Base-by-base conservation (phyloP, 306 rosid species). In the Cucumis sativus region DNA sequence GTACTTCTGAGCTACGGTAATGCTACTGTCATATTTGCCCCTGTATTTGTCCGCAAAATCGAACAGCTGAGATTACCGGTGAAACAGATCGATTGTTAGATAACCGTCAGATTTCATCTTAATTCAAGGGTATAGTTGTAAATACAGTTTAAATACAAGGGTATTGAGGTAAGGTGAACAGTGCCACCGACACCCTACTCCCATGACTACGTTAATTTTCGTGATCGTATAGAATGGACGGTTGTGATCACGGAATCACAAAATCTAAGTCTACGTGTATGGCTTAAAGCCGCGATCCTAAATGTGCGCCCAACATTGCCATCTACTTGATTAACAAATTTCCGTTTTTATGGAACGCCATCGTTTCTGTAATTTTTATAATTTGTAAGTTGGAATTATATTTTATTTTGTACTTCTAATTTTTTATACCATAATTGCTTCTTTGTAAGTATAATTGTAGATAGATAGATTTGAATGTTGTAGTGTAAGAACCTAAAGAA, bases 41-140 rank as follows among this genome's bases (percentile, higher is more conserved):
- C 97, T 90, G 85, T 95, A 88, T 84, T 89, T 91, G 79, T 95
- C 96, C 70, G 99, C 99, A 77, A 95, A 89, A 83, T 88, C 92
- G 76, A 95, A 95, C 64, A 95, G 81, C 98, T 94, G 96, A 23
- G 14, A 67, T 1, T n/a, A 1, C 54, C 72, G 60, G 17, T 37
- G 49, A 65, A 56, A 41, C 13, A 28, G 33, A 39, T 18, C 49
- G 13, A 11, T 12, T 66, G 52, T 41, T 67, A 40, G 84, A 1
- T 30, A 62, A 13, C 65, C 4, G 15, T 35, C 8, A 17, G 10
- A 17, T 64, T 64, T 64, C 2, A 30, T 62, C 15, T 6, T 28
- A 68, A 30, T 52, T 20, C 14, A 56, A 41, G 28, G 23, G 69
- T 15, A 80, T 13, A 14, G 0, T 4, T 12, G 17, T 54, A 39